Evolutionary conservation across 148 eudicot genomes (phyloP), one percentile per base, ranked within the genome.

Genomic region (Rheum nobile): DNA sequence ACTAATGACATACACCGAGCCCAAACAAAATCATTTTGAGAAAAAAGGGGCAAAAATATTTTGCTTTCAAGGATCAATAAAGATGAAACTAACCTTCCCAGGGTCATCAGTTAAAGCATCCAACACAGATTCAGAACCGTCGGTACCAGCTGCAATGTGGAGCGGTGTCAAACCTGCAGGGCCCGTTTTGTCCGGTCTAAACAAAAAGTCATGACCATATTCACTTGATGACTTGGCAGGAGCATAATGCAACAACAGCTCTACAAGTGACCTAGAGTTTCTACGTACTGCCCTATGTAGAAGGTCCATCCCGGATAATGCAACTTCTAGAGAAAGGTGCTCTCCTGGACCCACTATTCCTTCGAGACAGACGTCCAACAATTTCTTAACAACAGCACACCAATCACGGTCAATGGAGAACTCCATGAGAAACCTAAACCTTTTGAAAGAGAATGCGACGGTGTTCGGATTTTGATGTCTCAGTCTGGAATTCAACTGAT

Each of bases 101-200:
- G 92, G 96, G 80, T 93, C 98, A 79, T 90, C 86, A 42, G 91
- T 88, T 67, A 90, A 77, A 72, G 98, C 96, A 83, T 90, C 90
- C 82, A 93, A 75, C n/a, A 90, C 83, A 79, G 80, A 65, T 76
- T 86, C 90, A 47, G 80, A 86, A 42, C 89, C 91, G 74, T 87
- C 93, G 35, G 77, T 81, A 79, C 86, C 83, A 71, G 93, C 90
- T 73, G 98, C 98, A 75, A 93, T 77, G 57, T 93, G 98, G 46
- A 93, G 90, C 57, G 98, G 98, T 35, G 96, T 93, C 86, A 90
- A 80, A 55, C 98, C 96, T 72, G 89, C 96, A 44, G 93, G 91
- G 55, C 98, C 98, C 43, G 41, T 74, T 16, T 81, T 83, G 81
- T 93, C 98, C 6, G 98, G 93, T 76, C 85, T 86, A 78, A 93